A percentile compares a stretch with the other conserved stretches of the same genome.
These are phyloP conservation scores for Alternaria triticina DNA, from an alignment of 2,329 filamentous ascomycete species.

Conservation along the genomic window DNA sequence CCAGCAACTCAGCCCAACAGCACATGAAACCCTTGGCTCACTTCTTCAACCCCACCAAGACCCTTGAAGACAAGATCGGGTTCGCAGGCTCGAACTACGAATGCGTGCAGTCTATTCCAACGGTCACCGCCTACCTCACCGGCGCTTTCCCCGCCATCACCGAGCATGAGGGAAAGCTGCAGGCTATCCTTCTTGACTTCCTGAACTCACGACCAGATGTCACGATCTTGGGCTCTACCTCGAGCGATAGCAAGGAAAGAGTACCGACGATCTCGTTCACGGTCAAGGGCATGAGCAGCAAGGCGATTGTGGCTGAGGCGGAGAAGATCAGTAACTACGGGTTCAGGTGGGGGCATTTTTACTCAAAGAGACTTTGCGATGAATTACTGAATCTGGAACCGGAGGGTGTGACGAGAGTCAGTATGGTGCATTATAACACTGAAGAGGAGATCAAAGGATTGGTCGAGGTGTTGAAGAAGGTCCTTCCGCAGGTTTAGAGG, in stretches of 20 bases:
- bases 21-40: constrained; percentile 66
- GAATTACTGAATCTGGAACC: constrained; percentile 64
- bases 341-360: constrained; percentile 72
- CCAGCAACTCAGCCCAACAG: constrained; percentile 62
- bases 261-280: constrained; percentile 73
- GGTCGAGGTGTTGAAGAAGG: constrained; percentile 60
- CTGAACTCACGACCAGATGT: constrained; percentile 60
- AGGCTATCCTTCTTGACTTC: constrained; percentile 65
- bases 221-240: constrained; percentile 65
- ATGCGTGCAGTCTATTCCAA: constrained; percentile 66
- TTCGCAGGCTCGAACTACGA: constrained; percentile 76
- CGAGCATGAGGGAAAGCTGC: constrained; percentile 66
- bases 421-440: constrained; percentile 76
- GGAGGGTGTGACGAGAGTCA: constrained; percentile 72
- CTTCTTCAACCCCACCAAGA: constrained; percentile 68
- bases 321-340: constrained; percentile 66
- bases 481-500: constrained; percentile 42
- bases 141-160: constrained; percentile 53
- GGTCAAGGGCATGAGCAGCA: constrained; percentile 63
- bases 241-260: constrained; percentile 55
- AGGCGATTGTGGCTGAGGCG: constrained; percentile 66
- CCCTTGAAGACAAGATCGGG: constrained; percentile 70
- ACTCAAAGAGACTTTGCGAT: constrained; percentile 67
- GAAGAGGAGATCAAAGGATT: constrained; percentile 64
- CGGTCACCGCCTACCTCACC: constrained; percentile 67